Percentiles rank a stretch among this genome's conserved stretches.
Evolutionary conservation across 331 rosid genomes (phyloP).

Genomic region (Malus hybrid): DNA sequence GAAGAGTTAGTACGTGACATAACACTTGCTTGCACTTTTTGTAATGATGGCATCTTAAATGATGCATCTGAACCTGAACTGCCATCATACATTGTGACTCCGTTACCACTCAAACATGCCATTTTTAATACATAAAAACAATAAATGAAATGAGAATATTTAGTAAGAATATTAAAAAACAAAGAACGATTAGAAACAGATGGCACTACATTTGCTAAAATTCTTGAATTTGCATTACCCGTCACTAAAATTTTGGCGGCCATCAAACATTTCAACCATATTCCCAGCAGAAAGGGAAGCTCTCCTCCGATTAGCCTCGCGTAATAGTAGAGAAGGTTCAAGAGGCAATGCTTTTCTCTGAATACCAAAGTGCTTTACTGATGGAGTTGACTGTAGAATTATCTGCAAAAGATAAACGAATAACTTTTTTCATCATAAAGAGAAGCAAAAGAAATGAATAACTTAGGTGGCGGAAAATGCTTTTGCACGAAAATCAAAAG

Average conservation of each 20-base stretch:
- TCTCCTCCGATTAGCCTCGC: slow-evolving; percentile 95
- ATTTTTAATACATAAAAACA: slow-evolving; percentile 6
- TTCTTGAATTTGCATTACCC: slow-evolving; percentile 47
- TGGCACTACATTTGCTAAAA: slow-evolving; percentile 2
- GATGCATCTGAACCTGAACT: slow-evolving; percentile 77
- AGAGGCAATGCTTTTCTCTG: slow-evolving; percentile 91
- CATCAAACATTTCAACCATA: slow-evolving; percentile 65
- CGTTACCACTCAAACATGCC: slow-evolving; percentile 25
- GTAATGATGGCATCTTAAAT: slow-evolving; percentile 52
- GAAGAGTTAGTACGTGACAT: slow-evolving; percentile 91
- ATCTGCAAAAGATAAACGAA: slow-evolving; percentile 38
- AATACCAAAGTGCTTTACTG: slow-evolving; percentile 69
- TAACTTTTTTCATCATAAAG: too few relatives aligned
- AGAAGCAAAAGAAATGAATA: not conserved
- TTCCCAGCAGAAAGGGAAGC: slow-evolving; percentile 98
- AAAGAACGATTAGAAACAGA: slow-evolving; percentile 10
- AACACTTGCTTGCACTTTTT: slow-evolving; percentile 47
- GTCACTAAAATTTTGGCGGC: slow-evolving; percentile 46
- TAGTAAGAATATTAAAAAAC: not conserved
- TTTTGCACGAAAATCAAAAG: not conserved
- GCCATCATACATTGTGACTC: slow-evolving; percentile 42
- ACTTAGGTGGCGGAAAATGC: not conserved
- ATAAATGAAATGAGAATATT: not conserved
- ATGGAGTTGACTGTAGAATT: slow-evolving; percentile 68
- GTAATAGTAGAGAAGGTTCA: slow-evolving; percentile 84